Evolutionary conservation across 371 early-diverging fungal species (phyloP).

Genomic region (Nosema bombycis): DNA sequence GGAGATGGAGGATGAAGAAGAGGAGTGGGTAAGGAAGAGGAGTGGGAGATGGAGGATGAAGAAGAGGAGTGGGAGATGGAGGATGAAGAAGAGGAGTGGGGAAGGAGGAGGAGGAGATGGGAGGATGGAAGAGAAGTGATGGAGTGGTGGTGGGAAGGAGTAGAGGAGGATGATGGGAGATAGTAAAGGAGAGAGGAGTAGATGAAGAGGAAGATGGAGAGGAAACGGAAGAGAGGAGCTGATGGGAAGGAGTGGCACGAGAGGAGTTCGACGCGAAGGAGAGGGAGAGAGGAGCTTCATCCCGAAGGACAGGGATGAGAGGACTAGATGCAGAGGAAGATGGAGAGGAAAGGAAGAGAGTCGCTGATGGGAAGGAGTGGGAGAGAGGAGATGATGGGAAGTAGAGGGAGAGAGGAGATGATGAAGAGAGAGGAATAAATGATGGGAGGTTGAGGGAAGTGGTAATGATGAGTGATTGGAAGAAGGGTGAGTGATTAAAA

Average conservation of each 20-base stretch:
- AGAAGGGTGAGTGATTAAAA: no score
- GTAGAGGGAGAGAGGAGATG: no score
- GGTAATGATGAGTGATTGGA: no score
- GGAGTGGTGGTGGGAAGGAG: neutral
- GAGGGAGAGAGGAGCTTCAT: neutral
- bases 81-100: neutral
- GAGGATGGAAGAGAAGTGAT: neutral
- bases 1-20: neutral
- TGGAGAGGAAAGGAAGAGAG: neutral
- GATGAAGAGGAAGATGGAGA: neutral
- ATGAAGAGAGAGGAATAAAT: no score
- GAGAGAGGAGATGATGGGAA: no score
- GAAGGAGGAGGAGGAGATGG: neutral
- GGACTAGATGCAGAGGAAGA: conserved; percentile 14
- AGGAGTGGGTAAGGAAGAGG: neutral
- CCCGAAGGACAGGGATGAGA: neutral
- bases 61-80: neutral
- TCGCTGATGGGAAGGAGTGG: no score
- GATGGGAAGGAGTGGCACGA: neutral
- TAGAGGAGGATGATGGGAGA: neutral
- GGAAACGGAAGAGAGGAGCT: neutral
- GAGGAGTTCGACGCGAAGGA: neutral
- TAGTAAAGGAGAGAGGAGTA: neutral
- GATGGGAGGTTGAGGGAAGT: no score
- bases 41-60: neutral